Evolutionary conservation across 208 protist genomes (phyloP).

Genomic region (Wallacemonas sp.): DNA sequence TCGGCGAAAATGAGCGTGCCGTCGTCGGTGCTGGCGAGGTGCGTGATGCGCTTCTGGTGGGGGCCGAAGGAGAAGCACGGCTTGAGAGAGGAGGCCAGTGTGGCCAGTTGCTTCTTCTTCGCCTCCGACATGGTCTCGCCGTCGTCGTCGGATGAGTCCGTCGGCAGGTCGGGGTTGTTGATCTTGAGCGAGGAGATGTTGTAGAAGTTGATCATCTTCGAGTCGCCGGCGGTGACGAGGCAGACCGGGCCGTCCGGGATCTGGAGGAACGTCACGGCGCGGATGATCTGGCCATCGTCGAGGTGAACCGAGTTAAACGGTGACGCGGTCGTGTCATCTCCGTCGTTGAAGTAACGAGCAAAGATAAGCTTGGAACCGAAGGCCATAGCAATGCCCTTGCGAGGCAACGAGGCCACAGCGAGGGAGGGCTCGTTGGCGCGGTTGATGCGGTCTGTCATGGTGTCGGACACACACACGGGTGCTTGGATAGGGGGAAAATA

Average conservation of each 20-base stretch:
- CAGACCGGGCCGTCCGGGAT: constrained; percentile 62
- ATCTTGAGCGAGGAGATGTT: constrained; percentile 48
- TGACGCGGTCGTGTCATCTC: constrained; percentile 20
- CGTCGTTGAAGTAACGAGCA: constrained; percentile 39
- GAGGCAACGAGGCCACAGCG: constrained; percentile 39
- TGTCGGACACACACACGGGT: neutral
- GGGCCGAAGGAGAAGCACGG: constrained; percentile 73
- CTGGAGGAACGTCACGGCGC: constrained; percentile 63
- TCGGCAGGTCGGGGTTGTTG: constrained; percentile 32
- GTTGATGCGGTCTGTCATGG: constrained; percentile 12
- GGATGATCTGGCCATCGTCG: constrained; percentile 76
- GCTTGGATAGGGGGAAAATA: neutral
- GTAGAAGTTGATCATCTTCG: constrained; percentile 83
- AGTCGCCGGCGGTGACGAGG: constrained; percentile 75
- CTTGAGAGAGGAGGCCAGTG: constrained; percentile 36
- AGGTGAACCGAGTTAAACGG: constrained; percentile 53
- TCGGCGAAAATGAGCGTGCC: constrained; percentile 82
- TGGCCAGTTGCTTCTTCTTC: constrained; percentile 16
- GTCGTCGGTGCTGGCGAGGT: constrained; percentile 51
- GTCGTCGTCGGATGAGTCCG: constrained; percentile 32
- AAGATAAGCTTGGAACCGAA: constrained; percentile 62
- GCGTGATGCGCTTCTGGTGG: constrained; percentile 84
- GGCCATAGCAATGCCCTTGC: constrained; percentile 56
- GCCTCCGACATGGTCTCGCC: constrained; percentile 8
- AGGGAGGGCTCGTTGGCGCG: constrained; percentile 42